These are phyloP conservation scores for Kurtzmaniella natalensis DNA, from an alignment of 1,139 yeast genomes.

Conservation along the genomic window DNA sequence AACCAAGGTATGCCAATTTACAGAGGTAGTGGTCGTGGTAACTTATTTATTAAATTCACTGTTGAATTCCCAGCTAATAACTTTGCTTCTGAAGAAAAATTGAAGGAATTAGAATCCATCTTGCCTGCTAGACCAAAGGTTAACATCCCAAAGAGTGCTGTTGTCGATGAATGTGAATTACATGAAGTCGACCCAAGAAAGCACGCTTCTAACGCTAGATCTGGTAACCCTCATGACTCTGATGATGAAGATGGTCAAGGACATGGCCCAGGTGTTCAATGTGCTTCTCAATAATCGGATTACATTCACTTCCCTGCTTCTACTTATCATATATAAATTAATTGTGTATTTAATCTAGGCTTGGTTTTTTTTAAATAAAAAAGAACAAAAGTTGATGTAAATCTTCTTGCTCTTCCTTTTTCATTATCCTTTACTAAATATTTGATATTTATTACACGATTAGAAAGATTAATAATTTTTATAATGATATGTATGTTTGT, in stretches of 20 bases:
- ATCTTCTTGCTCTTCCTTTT: too few relatives aligned
- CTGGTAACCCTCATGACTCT: conserved; percentile 57
- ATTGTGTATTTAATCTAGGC: conserved; percentile 2
- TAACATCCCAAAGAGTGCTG: conserved; percentile 56
- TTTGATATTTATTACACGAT: too few relatives aligned
- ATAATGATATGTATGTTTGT: not conserved
- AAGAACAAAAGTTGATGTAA: not conserved
- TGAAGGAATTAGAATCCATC: conserved; percentile 59
- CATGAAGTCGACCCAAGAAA: conserved; percentile 58
- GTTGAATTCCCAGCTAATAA: conserved; percentile 67
- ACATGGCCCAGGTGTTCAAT: conserved; percentile 78
- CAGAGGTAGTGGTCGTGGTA: conserved; percentile 73
- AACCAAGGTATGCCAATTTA: conserved; percentile 95
- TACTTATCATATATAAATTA: not conserved
- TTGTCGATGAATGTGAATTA: conserved; percentile 80
- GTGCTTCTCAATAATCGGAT: conserved; percentile 67
- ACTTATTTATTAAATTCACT: conserved; percentile 64
- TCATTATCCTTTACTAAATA: too few relatives aligned
- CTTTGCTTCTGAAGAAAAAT: conserved; percentile 62
- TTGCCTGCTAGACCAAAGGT: conserved; percentile 62
- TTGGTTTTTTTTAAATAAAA: not conserved
- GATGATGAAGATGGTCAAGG: conserved; percentile 61
- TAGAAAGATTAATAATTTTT: too few relatives aligned
- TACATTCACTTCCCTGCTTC: not conserved
- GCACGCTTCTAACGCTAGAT: conserved; percentile 46